Evolutionary conservation across 805 yeast species (phyloP).

Genomic region (Ogataea chonburiensis): DNA sequence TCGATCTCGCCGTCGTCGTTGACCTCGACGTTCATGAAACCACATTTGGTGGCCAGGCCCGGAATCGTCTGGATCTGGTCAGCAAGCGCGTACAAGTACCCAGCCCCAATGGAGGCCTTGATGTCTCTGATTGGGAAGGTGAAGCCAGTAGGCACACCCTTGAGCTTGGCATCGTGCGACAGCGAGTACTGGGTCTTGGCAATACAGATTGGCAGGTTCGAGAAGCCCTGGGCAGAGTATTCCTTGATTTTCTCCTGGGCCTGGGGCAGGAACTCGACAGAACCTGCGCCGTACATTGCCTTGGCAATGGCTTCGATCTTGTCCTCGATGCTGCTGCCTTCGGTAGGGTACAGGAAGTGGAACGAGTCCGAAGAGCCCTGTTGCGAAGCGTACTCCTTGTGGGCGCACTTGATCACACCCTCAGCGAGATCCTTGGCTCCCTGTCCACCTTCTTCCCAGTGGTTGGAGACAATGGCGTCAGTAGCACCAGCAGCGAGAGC

Average conservation of each 20-base stretch:
- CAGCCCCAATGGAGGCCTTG: slow-evolving; percentile 94
- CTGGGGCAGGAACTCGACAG: slow-evolving; percentile 75
- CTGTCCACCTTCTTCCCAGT: slow-evolving; percentile 93
- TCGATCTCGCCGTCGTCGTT: slow-evolving; percentile 88
- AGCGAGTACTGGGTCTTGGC: slow-evolving; percentile 97
- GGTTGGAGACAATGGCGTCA: slow-evolving; percentile 87
- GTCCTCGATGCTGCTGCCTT: slow-evolving; percentile 66
- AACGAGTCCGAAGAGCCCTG: slow-evolving; percentile 43
- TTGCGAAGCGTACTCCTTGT: slow-evolving; percentile 38
- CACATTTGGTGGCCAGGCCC: slow-evolving; percentile 93
- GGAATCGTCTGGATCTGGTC: slow-evolving; percentile 98
- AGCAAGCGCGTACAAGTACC: slow-evolving; percentile 92
- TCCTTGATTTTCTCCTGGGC: slow-evolving; percentile 80
- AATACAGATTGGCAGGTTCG: slow-evolving; percentile 88
- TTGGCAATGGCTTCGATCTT: slow-evolving; percentile 77
- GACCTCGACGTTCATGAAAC: slow-evolving; percentile 96
- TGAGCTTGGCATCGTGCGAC: slow-evolving; percentile 88
- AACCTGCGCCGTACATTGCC: slow-evolving; percentile 91
- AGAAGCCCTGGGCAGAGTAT: slow-evolving; percentile 85
- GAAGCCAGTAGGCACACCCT: slow-evolving; percentile 95
- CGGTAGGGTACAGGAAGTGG: slow-evolving; percentile 66
- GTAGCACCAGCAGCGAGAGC: slow-evolving; percentile 90
- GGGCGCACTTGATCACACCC: slow-evolving; percentile 74
- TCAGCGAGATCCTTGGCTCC: slow-evolving; percentile 86
- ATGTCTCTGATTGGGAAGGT: slow-evolving; percentile 92